Conservation (phyloP, 805 yeast species). For the Kazachstania bromeliacearum region DNA sequence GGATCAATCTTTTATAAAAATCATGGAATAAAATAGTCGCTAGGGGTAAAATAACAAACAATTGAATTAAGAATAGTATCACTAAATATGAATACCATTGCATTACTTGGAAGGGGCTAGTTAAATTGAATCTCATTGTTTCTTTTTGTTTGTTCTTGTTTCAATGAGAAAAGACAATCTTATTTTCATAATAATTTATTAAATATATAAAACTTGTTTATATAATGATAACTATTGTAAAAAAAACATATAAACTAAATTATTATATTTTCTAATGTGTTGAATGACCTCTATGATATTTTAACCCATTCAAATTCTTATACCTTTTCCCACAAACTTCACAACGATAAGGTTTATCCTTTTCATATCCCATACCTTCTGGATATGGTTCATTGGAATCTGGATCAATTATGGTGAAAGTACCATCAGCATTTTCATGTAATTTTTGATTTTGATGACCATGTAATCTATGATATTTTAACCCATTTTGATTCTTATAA, state of each 20-base stretch:
- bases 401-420: slow-evolving; percentile 87
- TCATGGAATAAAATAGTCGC: slow-evolving; percentile 24
- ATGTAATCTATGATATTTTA: slow-evolving; percentile 89
- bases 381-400: slow-evolving; percentile 80
- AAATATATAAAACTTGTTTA: too few species aligned
- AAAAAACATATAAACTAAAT: background rate
- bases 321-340: slow-evolving; percentile 97
- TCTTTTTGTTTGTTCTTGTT: background rate
- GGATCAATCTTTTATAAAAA: slow-evolving; percentile 19
- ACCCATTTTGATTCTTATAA: slow-evolving; percentile 93
- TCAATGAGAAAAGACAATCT: too few species aligned
- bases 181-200: background rate
- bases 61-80: slow-evolving; percentile 13
- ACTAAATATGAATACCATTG: slow-evolving; percentile 22
- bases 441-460: slow-evolving; percentile 95
- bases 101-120: slow-evolving; percentile 22
- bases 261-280: slow-evolving; percentile 53
- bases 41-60: slow-evolving; percentile 22
- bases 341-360: slow-evolving; percentile 96
- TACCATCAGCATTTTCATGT: slow-evolving; percentile 86
- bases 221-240: too few species aligned
- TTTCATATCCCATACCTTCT: slow-evolving; percentile 90
- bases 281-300: slow-evolving; percentile 97
- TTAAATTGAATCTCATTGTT: slow-evolving; percentile 21
- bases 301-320: slow-evolving; percentile 90